These are phyloP conservation scores for Escallonia herrerae DNA, from an alignment of 129 eudicot species.

Conservation along the genomic window DNA sequence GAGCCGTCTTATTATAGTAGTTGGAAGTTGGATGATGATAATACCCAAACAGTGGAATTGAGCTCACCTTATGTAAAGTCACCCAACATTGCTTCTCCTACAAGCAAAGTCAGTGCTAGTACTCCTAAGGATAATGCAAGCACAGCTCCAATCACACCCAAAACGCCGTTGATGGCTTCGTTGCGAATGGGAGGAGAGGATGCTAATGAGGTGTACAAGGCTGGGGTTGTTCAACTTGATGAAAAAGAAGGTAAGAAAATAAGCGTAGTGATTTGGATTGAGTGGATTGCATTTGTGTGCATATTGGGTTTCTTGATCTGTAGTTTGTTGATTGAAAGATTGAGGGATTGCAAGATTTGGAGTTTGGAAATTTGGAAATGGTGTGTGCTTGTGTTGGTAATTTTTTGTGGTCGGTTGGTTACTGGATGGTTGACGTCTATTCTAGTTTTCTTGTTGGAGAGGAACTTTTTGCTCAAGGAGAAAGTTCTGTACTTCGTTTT, in stretches of 20 bases:
- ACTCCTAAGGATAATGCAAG: constrained; percentile 13
- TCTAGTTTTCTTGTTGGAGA: constrained; percentile 26
- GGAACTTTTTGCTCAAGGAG: constrained; percentile 21
- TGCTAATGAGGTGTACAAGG: constrained; percentile 35
- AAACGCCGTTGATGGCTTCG: constrained; percentile 31
- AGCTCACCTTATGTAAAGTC: constrained; percentile 13
- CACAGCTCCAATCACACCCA: constrained; percentile 24
- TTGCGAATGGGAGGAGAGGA: constrained; percentile 15
- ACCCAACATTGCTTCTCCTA: constrained; percentile 16
- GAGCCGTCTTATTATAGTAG: constrained; percentile 28
- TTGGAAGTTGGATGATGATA: constrained; percentile 3
- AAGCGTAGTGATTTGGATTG: constrained; percentile 12
- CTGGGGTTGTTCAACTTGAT: constrained; percentile 1
- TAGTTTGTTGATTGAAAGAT: constrained; percentile 22
- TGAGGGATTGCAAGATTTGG: constrained; percentile 15
- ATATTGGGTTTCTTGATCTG: constrained; percentile 20
- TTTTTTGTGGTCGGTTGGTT: constrained; percentile 34
- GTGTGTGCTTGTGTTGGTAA: constrained; percentile 20
- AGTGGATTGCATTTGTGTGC: constrained; percentile 29
- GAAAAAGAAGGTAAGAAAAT: constrained; percentile 23
- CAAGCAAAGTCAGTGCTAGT: background rate
- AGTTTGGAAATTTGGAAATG: constrained; percentile 36
- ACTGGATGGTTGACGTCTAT: constrained; percentile 21
- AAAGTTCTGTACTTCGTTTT: constrained; percentile 30
- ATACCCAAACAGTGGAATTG: background rate